These are phyloP conservation scores for Fusarium sp. DNA, from an alignment of 2,329 filamentous ascomycete genomes.

Conservation along the genomic window DNA sequence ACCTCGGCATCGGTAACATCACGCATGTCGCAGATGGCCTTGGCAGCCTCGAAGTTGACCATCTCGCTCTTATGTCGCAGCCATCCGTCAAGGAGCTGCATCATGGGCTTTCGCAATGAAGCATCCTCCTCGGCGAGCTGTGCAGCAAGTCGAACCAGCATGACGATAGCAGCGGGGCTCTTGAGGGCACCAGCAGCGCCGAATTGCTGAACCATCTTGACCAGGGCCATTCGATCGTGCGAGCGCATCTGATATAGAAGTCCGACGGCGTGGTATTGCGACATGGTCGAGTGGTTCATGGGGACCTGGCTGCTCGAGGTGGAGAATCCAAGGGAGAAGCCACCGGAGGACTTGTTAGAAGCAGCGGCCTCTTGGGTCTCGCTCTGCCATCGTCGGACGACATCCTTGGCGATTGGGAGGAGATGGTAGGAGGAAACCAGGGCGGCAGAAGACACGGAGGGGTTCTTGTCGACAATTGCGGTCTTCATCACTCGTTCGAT, in stretches of 20 bases:
- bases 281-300: slow-evolving; percentile 96
- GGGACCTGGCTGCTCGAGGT: slow-evolving; percentile 79
- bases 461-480: slow-evolving; percentile 98
- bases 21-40: slow-evolving; percentile 95
- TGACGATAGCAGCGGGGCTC: slow-evolving; percentile 91
- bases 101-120: slow-evolving; percentile 93
- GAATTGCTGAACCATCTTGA: slow-evolving; percentile 99
- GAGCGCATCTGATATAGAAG: slow-evolving; percentile 97
- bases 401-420: slow-evolving; percentile 93
- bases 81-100: slow-evolving; percentile 96
- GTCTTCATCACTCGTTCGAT: slow-evolving; percentile 99
- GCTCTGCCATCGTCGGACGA: slow-evolving; percentile 97
- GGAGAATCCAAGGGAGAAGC: slow-evolving; percentile 93
- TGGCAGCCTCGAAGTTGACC: slow-evolving; percentile 99
- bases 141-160: slow-evolving; percentile 92
- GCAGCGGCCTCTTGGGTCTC: slow-evolving; percentile 98
- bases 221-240: slow-evolving; percentile 96
- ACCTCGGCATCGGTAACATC: slow-evolving; percentile 94
- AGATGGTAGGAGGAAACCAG: slow-evolving; percentile 98
- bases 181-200: slow-evolving; percentile 91
- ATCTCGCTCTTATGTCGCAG: slow-evolving; percentile 98
- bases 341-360: slow-evolving; percentile 86
- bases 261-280: slow-evolving; percentile 98
- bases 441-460: slow-evolving; percentile 95
- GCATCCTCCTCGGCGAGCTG: slow-evolving; percentile 95